A percentile compares a stretch with the other conserved stretches of the same genome.
These are phyloP conservation scores for Podosphaera fusca DNA, from an alignment of 2,329 filamentous ascomycete species.

Conservation along the genomic window DNA sequence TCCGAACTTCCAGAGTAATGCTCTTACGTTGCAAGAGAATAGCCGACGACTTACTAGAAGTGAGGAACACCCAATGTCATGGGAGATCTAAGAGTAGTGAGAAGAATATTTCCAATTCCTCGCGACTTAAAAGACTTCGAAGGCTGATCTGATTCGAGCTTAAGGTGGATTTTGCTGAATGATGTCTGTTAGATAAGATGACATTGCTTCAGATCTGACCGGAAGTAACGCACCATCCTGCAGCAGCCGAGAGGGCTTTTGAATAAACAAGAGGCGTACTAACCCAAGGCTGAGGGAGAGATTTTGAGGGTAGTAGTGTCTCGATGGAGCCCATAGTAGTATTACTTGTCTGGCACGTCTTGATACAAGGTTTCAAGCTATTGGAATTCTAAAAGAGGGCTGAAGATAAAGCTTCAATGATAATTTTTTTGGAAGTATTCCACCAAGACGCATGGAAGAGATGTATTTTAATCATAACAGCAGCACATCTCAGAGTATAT, in stretches of 20 bases:
- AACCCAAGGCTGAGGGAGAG: slow-evolving; percentile 9
- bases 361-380: background rate
- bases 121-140: slow-evolving; percentile 71
- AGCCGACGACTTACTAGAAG: slow-evolving; percentile 22
- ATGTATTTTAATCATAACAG: background rate
- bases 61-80: slow-evolving; percentile 22
- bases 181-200: background rate
- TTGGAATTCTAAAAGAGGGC: background rate
- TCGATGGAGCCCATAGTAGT: slow-evolving; percentile 6
- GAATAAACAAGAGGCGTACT: slow-evolving; percentile 12
- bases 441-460: background rate
- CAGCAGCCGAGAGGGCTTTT: slow-evolving; percentile 9
- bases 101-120: slow-evolving; percentile 49
- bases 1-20: no score
- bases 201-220: background rate
- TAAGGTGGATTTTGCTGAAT: slow-evolving; percentile 44
- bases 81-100: background rate
- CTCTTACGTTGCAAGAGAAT: no score
- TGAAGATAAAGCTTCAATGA: background rate
- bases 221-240: slow-evolving; percentile 11
- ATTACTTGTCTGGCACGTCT: background rate
- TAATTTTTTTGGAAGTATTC: background rate
- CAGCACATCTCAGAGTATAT: no score
- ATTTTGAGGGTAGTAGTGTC: background rate
- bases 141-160: slow-evolving; percentile 68